A percentile compares a stretch with the other conserved stretches of the same genome.
These are phyloP conservation scores for Apiotrichum siamense DNA, from an alignment of 1,284 basidiomycete genomes.

Conservation along the genomic window DNA sequence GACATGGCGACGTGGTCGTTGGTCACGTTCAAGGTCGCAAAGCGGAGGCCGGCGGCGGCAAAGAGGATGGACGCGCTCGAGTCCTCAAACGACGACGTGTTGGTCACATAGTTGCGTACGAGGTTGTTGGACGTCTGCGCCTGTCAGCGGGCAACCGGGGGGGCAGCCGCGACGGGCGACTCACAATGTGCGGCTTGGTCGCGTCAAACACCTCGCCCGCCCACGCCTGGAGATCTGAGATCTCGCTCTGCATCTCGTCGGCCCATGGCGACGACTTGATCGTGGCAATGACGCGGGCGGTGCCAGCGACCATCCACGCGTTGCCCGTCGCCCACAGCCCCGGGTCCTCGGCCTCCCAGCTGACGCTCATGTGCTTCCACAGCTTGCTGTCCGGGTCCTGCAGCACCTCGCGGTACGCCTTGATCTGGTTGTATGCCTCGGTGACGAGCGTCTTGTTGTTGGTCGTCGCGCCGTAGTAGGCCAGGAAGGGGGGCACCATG, in stretches of 20 bases:
- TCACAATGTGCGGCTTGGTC: constrained; percentile 32
- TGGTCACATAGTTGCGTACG: constrained; percentile 70
- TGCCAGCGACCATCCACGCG: constrained; percentile 53
- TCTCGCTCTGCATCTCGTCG: constrained; percentile 37
- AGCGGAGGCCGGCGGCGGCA: constrained; percentile 63
- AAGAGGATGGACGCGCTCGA: constrained; percentile 67
- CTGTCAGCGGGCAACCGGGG: not conserved
- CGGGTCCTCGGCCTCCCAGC: constrained; percentile 32
- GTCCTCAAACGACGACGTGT: constrained; percentile 62
- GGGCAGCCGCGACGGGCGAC: constrained; percentile 19
- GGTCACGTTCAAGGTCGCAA: constrained; percentile 44
- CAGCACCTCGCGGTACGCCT: constrained; percentile 60
- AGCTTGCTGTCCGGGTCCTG: constrained; percentile 27
- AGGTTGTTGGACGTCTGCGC: constrained; percentile 47
- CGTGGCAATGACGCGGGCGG: constrained; percentile 51
- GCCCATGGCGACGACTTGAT: constrained; percentile 45
- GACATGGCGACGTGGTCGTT: constrained; percentile 35
- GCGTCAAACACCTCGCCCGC: constrained; percentile 49
- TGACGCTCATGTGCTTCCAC: constrained; percentile 45
- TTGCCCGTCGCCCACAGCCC: constrained; percentile 48
- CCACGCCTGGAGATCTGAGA: constrained; percentile 48
- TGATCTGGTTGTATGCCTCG: constrained; percentile 70
- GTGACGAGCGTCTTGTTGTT: constrained; percentile 62
- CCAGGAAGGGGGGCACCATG: constrained; percentile 77
- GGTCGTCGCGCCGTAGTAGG: constrained; percentile 72